Evolutionary conservation across 306 rosid genomes (phyloP), one percentile per base, ranked within the genome.

Genomic region (barrel medic (Medicago truncatula)): DNA sequence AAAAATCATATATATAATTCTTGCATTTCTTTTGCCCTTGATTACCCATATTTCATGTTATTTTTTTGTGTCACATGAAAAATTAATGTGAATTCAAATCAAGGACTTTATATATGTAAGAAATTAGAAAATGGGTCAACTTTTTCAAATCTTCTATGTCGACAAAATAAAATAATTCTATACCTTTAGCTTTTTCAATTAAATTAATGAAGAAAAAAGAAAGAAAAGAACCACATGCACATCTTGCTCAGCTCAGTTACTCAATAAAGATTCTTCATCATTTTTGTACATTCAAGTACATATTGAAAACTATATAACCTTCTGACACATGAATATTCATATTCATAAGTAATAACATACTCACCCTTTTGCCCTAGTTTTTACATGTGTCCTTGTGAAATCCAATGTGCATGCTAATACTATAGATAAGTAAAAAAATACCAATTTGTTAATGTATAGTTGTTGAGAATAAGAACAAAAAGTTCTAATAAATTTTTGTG

Each of bases 321-420:
- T 80, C 80, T 84, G 85, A 81, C 87, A 84, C 64, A 23, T 68
- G 85, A 73, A 80, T 77, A 70, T 67, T 73, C 39, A 68, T 28
- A 28, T 15, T 11, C 1, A 43, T 44, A 44, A 44, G n/a, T 44
- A 77, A 71, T 25, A 68, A 80, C 44, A 7, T n/a, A 62, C 1
- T 49, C 16, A 75, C 59, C 66, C 71, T 43, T 73, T 73, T 67
- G 72, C 69, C 17, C 74, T 66, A 16, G 15, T 67, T 79, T 52
- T 43, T 21, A 72, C 81, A 75, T 46, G 83, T 71, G 86, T 83
- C 76, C 49, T 76, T 47, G 73, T 54, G 17, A 79, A 81, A 65
- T 76, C 76, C 81, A 75, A 71, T 47, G 28, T 28, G n/a, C 50
- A 44, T 15, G 46, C 75, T 54, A 52, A 49, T 46, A 46, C 13